A percentile compares a stretch with the other conserved stretches of the same genome.
Evolutionary conservation across 202 grass and related monocot genomes (phyloP).

Genomic region (Sporobolus alterniflorus): DNA sequence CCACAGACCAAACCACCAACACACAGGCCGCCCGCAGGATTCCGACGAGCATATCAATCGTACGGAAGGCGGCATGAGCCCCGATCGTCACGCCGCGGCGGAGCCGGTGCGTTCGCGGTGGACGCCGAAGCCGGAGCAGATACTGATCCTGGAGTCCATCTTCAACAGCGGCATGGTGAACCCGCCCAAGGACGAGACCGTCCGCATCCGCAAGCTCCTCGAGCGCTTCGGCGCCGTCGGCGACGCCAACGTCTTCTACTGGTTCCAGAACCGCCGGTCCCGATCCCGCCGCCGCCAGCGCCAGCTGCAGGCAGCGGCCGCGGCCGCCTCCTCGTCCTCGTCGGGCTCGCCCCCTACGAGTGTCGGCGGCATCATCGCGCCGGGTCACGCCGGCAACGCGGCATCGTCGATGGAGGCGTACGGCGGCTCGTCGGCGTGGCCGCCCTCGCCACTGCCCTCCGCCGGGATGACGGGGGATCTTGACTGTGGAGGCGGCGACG

Average conservation of each 20-base stretch:
- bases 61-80: conserved; percentile 46
- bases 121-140: conserved; percentile 95
- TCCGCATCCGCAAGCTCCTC: conserved; percentile 85
- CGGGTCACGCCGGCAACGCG: conserved; percentile 2
- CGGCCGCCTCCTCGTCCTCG: conserved; percentile 19
- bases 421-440: conserved; percentile 40
- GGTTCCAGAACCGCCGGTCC: conserved; percentile 93
- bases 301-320: conserved; percentile 59
- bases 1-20: too few species aligned
- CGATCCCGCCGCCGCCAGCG: conserved; percentile 87
- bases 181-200: conserved; percentile 87
- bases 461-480: conserved; percentile 35
- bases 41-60: not conserved
- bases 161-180: conserved; percentile 95
- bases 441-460: conserved; percentile 40
- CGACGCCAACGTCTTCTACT: conserved; percentile 96
- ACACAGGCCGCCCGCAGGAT: too few species aligned
- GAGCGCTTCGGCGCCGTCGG: conserved; percentile 83
- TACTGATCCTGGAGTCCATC: conserved; percentile 90
- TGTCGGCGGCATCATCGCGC: not conserved
- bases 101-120: conserved; percentile 76
- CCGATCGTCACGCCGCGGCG: conserved; percentile 28
- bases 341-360: conserved; percentile 15
- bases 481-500: conserved; percentile 48
- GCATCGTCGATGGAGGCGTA: conserved; percentile 27